phyloP scores from a whole-genome alignment of 108 stramenopile species.

The Parietichytrium sp. region DNA sequence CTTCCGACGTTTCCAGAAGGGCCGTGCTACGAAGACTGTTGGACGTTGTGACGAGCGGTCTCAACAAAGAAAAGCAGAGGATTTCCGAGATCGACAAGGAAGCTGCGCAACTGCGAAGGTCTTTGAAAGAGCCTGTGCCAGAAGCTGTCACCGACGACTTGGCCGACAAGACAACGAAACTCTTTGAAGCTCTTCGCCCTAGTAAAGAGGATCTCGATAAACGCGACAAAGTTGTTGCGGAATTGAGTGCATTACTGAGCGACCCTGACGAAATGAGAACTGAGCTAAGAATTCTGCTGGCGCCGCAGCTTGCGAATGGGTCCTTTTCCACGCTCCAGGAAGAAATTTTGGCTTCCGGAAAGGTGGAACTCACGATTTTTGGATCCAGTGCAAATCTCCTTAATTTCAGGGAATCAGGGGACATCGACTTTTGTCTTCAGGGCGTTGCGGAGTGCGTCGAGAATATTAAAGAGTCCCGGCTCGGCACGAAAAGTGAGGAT shows the following conservation, averaged over 20 bases:
- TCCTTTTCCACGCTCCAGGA: background rate
- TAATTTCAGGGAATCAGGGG: slow-evolving; percentile 1
- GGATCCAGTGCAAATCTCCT: background rate
- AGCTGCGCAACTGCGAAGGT: background rate
- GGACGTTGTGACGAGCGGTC: background rate
- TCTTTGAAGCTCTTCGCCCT: background rate
- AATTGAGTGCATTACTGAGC: background rate
- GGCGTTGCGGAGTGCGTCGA: background rate
- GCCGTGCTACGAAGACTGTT: background rate
- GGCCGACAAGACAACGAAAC: background rate
- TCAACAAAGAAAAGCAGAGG: background rate
- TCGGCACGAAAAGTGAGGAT: too few relatives aligned
- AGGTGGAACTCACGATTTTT: slow-evolving; percentile 1
- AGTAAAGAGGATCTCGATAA: background rate
- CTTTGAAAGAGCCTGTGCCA: too few relatives aligned
- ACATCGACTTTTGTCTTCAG: slow-evolving; percentile 13
- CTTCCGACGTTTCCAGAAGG: background rate
- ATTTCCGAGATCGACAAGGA: background rate
- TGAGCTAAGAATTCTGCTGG: background rate
- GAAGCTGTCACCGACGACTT: background rate
- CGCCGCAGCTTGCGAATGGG: background rate
- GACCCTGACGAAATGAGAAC: background rate
- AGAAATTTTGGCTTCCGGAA: background rate
- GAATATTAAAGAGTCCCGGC: background rate
- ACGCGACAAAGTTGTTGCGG: background rate